Base-by-base conservation (phyloP, 805 yeast genomes). In the Wickerhamomyces queroliae region DNA sequence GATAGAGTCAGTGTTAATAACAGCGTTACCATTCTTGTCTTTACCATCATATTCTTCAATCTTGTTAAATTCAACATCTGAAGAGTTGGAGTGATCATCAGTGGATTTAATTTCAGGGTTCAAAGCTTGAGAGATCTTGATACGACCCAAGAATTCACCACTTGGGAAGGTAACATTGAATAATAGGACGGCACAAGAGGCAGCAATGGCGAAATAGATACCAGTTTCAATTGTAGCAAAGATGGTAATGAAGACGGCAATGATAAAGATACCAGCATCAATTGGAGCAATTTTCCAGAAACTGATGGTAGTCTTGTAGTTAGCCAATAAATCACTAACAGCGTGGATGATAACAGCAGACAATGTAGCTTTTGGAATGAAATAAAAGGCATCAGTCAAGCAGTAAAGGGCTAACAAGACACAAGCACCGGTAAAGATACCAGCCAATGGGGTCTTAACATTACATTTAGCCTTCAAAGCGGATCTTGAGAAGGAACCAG, bases 401-500 rank as follows among this genome's bases (percentile, higher is more conserved):
- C 84, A 80, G 62, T 89, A 90, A 46, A 90, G 70, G 2, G 97
- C 95, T 46, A 90, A 67, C 46, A 90, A 64, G 20, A 90, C 97
- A 63, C 91, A 89, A 33, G 76, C 77, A 58, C 96, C 97, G 11
- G 96, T 85, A 62, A 80, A 84, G 31, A 88, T 72, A 66, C 96
- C 96, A 33, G 96, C 95, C 44, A 90, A 67, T 26, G 97, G 97
- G 17, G 97, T 90, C 57, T 89, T 77, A 34, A 90, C 97, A 59
- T 95, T 95, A 73, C 96, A 90, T 64, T 90, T 90, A 37, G 95
- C 82, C 65, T 91, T 90, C 53, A 90, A 72, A 7, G 97, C 97
- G 33, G 96, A 84, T 69, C 97, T 81, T 16, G 95, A 85, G 62
- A 90, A 90, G 1, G 97, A 90, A 34, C 97, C 97, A 5, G 97